Evolutionary conservation across 352 stramenopile species (phyloP), one percentile per base, ranked within the genome.

Genomic region (Pythium scleroteichum): DNA sequence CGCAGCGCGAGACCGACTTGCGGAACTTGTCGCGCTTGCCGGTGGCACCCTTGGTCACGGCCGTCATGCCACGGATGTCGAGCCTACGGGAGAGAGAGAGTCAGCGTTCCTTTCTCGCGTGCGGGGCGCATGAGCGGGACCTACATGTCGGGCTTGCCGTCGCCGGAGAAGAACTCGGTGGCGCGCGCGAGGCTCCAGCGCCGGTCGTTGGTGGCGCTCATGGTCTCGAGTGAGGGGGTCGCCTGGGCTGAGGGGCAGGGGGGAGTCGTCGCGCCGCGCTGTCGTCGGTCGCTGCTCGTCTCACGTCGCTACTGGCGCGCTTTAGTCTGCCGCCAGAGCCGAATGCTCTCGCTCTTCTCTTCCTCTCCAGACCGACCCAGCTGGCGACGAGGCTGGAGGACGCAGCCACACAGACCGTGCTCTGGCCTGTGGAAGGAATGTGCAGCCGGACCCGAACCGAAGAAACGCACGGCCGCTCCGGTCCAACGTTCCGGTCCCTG

Each of bases 21-120:
- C 85, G 85, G 59, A 95, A 95, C 66, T 95, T 95, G 64, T 95
- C 83, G 23, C 85, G 82, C 69, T 95, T 95, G 32, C 83, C 85
- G 8, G 85, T 87, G 6, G 85, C 82, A 51, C 85, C 85, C 53
- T 95, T 95, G 24, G 85, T 91, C 13, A 92, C 82, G 2, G 85
- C 85, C 23, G 85, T 95, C 84, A 95, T 95, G 5, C 83, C 85
- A 33, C 85, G 85, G 27, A 95, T 95, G 52, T 95, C 85, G 1
- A 95, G 59, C 76, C 85, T 94, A 59, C n/a, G 7, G 59, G 23
- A 49, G 22, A 39, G 29, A 49, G 40, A 51, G 17, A 40, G 14
- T 61, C 44, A 55, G 16, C n/a, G 40, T 19, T 17, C 13, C 38
- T 0, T 38, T 20, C 17, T 16, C 40, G 14, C 8, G 20, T 23